phyloP scores from a whole-genome alignment of 2,329 filamentous ascomycete genomes.

The Triangularia verruculosa region DNA sequence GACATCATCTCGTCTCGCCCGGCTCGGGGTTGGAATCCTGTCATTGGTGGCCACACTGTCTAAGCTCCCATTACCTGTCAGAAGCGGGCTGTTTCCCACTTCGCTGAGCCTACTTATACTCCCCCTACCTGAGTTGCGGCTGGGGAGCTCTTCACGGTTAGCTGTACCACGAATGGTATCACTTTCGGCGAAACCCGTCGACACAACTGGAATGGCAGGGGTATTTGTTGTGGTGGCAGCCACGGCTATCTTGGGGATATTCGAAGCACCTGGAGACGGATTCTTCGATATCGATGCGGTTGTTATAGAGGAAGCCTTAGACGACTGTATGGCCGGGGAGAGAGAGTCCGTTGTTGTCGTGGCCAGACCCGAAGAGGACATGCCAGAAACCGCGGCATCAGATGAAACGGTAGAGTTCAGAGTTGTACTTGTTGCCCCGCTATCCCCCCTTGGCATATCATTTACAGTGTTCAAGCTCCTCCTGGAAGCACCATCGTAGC shows the following conservation, averaged over 20 bases:
- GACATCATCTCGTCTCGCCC: constrained; percentile 42
- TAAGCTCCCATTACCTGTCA: constrained; percentile 37
- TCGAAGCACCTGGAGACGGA: constrained; percentile 38
- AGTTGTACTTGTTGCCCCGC: constrained; percentile 33
- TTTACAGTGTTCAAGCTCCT: constrained; percentile 42
- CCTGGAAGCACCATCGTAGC: constrained; percentile 43
- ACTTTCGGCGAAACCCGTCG: constrained; percentile 45
- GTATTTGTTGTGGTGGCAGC: constrained; percentile 45
- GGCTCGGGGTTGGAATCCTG: constrained; percentile 29
- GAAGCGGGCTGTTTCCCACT: constrained; percentile 36
- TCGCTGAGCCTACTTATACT: constrained; percentile 44
- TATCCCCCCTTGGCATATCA: constrained; percentile 38
- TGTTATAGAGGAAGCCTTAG: constrained; percentile 50
- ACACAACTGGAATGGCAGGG: constrained; percentile 42
- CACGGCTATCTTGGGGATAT: constrained; percentile 42
- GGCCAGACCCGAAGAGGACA: constrained; percentile 35
- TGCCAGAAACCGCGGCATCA: constrained; percentile 36
- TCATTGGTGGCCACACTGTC: constrained; percentile 36
- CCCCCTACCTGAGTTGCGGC: constrained; percentile 37
- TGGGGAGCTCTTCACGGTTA: constrained; percentile 44
- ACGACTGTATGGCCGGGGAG: constrained; percentile 40
- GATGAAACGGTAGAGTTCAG: constrained; percentile 34
- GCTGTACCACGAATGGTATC: constrained; percentile 44
- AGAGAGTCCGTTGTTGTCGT: constrained; percentile 40
- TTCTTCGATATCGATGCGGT: constrained; percentile 46